Base-by-base conservation (phyloP, 2,329 filamentous ascomycete genomes). In the Neopestalotiopsis sp. region DNA sequence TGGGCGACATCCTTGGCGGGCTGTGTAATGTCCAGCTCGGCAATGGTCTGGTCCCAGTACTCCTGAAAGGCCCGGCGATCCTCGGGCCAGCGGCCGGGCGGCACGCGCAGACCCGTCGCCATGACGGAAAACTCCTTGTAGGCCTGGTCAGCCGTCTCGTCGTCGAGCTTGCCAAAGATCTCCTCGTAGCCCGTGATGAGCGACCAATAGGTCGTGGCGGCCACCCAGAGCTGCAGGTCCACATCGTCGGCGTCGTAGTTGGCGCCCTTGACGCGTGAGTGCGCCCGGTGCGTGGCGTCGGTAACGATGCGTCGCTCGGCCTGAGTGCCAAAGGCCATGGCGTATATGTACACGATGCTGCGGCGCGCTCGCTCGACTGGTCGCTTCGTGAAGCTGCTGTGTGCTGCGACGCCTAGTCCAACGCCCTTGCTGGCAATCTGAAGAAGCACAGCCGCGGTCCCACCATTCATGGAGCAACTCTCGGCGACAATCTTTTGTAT, bases 181-280 rank as follows among this genome's bases (percentile, higher is more conserved):
- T 68, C 20, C 32, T 72, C 67, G 52, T 71, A 72, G 4, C 59
- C 67, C 3, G 49, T 30, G 9, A 71, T 17, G 62, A 69, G 66
- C 10, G 67, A 45, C 45, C 56, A 59, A 45, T 72, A 72, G 9
- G 68, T 66, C 13, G 69, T 72, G n/a, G 62, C 68, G 3, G 70
- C 70, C 7, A 72, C 65, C 71, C 71, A 72, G 1, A 72, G 66
- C 61, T 72, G 70, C 28, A 72, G 63, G 42, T 67, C 56, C 5
- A 69, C 68, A 57, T 72, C 70, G 32, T 67, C 49, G 7, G 70
- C 69, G 38, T 71, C 62, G 65, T 72, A 72, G 56, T 49, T 42
- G 4, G 58, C 42, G 40, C 65, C 70, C 42, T 69, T 71, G 20
- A 71, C 69, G 38, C 49, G 60, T 42, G 62, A 49, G 65, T 71